These are phyloP conservation scores for Taiozyma sp. DNA, from an alignment of 1,139 yeast species.

Conservation along the genomic window DNA sequence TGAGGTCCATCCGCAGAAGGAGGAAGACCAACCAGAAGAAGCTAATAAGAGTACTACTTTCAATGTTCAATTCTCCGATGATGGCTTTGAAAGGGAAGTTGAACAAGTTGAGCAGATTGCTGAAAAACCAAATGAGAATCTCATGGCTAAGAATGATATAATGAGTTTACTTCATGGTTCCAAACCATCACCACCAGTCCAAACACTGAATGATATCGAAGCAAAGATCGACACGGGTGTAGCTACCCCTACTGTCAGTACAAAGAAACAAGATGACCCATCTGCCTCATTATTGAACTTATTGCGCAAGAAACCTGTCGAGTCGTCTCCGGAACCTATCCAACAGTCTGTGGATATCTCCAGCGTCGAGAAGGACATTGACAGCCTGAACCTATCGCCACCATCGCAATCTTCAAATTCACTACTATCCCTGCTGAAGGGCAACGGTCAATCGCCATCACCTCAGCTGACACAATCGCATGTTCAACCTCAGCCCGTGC, in stretches of 20 bases:
- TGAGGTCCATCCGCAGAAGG: not conserved
- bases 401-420: constrained; percentile 15
- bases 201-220: constrained; percentile 4
- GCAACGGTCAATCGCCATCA: not conserved
- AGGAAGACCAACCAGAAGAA: not conserved
- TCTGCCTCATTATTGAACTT: constrained; percentile 1
- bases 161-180: constrained; percentile 1
- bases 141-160: not conserved
- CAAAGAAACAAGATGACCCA: constrained; percentile 2
- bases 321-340: not conserved
- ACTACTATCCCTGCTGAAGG: constrained; percentile 20
- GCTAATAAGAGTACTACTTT: constrained; percentile 7
- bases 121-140: not conserved
- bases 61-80: constrained; percentile 9
- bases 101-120: not conserved
- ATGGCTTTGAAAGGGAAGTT: constrained; percentile 3
- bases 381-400: not conserved
- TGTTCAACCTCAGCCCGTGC: not conserved
- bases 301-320: constrained; percentile 2
- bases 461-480: not conserved
- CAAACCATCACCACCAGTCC: not conserved
- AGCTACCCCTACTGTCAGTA: not conserved
- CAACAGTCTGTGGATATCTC: not conserved
- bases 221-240: not conserved
- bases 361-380: not conserved